A percentile compares a stretch with the other conserved stretches of the same genome.
phyloP scores from a whole-genome alignment of 2,329 filamentous ascomycete species.

The Dothideomycetes sp. region DNA sequence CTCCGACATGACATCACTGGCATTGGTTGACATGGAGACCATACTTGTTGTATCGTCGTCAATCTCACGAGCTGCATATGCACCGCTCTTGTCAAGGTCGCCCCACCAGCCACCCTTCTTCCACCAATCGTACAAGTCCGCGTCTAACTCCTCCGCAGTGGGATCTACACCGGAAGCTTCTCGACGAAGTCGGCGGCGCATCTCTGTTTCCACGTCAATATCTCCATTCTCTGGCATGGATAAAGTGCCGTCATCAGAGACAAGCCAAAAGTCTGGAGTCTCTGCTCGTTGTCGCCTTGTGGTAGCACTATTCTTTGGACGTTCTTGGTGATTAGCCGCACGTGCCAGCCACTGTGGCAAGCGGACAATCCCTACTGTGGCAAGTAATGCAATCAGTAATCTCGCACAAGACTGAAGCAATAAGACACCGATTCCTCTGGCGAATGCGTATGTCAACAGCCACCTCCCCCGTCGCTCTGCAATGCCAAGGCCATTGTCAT shows the following conservation, averaged over 20 bases:
- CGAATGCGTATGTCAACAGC: conserved; percentile 64
- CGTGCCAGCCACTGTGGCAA: conserved; percentile 55
- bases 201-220: conserved; percentile 72
- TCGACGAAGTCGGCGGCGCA: conserved; percentile 48
- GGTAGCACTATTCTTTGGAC: conserved; percentile 10
- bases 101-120: conserved; percentile 76
- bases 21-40: conserved; percentile 50
- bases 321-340: conserved; percentile 30
- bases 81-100: conserved; percentile 65
- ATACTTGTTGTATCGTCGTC: conserved; percentile 68
- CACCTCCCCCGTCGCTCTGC: conserved; percentile 68
- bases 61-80: conserved; percentile 51
- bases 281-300: conserved; percentile 16
- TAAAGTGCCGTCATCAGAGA: conserved; percentile 39
- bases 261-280: conserved; percentile 39
- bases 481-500: conserved; percentile 61
- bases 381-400: conserved; percentile 42
- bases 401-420: conserved; percentile 48
- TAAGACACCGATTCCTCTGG: conserved; percentile 62
- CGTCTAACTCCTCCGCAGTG: conserved; percentile 59
- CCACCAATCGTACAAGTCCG: conserved; percentile 76
- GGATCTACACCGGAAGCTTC: conserved; percentile 20
- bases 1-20: conserved; percentile 29
- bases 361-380: conserved; percentile 47
- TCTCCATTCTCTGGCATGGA: conserved; percentile 49